phyloP scores from a whole-genome alignment of 1,284 basidiomycete genomes.

The Melampsora americana region DNA sequence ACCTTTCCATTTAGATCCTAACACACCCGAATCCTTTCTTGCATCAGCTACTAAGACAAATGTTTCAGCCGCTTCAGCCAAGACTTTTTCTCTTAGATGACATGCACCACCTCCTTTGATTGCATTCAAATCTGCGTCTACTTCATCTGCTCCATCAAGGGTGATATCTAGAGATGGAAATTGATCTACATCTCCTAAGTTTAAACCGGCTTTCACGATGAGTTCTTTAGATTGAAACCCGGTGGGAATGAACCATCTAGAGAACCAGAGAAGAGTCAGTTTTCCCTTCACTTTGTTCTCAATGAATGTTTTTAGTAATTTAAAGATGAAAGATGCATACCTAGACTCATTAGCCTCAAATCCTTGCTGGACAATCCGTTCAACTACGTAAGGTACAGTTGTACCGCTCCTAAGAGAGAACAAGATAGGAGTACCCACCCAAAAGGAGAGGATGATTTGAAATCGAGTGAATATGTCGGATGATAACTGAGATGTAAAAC shows the following conservation, averaged over 20 bases:
- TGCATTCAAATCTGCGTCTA: conserved; percentile 69
- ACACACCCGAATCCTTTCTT: conserved; percentile 62
- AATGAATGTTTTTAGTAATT: background rate
- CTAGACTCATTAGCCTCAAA: conserved; percentile 65
- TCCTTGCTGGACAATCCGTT: conserved; percentile 85
- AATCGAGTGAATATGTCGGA: background rate
- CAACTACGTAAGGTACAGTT: conserved; percentile 96
- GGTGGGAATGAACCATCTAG: conserved; percentile 81
- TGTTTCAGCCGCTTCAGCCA: conserved; percentile 89
- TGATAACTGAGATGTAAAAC: background rate
- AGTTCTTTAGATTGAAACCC: conserved; percentile 96
- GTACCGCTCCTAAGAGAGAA: conserved; percentile 64
- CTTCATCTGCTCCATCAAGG: conserved; percentile 94
- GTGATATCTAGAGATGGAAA: conserved; percentile 89
- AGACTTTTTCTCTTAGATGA: conserved; percentile 92
- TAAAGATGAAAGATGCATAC: conserved; percentile 44
- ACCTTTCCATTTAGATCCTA: conserved; percentile 56
- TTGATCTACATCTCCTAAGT: conserved; percentile 85
- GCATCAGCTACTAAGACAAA: conserved; percentile 95
- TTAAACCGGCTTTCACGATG: conserved; percentile 75
- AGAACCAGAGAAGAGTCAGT: background rate
- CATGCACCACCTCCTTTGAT: conserved; percentile 98
- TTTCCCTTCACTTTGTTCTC: background rate
- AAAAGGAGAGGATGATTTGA: conserved; percentile 67
- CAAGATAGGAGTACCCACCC: conserved; percentile 62